phyloP scores from a whole-genome alignment of 441 rosid genomes.

The Kokia cookei region DNA sequence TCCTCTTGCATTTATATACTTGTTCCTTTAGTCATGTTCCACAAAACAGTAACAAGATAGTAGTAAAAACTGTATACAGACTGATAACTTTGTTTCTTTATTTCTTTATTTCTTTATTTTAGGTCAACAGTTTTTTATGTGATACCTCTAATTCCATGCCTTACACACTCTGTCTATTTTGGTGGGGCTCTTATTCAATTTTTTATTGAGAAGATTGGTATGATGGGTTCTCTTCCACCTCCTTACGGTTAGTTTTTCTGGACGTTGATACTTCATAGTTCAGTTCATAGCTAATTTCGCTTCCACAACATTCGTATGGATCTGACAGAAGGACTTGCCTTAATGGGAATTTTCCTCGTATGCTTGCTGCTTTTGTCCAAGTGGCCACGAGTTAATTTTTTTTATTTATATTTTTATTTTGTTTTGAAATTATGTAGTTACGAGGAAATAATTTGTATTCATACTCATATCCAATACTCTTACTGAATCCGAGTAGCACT shows the following conservation, averaged over 20 bases:
- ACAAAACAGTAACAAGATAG: background rate
- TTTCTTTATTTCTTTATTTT: slow-evolving; percentile 20
- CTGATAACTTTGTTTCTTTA: slow-evolving; percentile 26
- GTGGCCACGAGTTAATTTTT: too few species aligned
- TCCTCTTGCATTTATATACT: background rate
- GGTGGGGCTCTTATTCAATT: slow-evolving; percentile 74
- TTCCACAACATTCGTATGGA: background rate
- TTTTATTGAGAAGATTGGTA: slow-evolving; percentile 94
- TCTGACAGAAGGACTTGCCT: background rate
- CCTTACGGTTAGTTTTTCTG: slow-evolving; percentile 70
- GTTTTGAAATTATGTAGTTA: too few species aligned
- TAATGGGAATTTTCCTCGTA: too few species aligned
- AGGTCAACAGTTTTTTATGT: slow-evolving; percentile 66
- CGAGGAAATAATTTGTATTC: too few species aligned
- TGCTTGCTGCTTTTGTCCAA: too few species aligned
- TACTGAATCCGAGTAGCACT: too few species aligned
- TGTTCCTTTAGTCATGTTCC: background rate
- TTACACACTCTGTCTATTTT: slow-evolving; percentile 67
- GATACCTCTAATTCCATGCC: slow-evolving; percentile 69
- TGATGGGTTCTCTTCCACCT: slow-evolving; percentile 90
- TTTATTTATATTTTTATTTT: too few species aligned
- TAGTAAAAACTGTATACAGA: background rate
- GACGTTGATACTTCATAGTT: background rate
- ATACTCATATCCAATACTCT: too few species aligned
- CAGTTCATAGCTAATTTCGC: background rate